Evolutionary conservation across 2,329 filamentous ascomycete species (phyloP), one percentile per base, ranked within the genome.

Genomic region (Beauveria bassiana): DNA sequence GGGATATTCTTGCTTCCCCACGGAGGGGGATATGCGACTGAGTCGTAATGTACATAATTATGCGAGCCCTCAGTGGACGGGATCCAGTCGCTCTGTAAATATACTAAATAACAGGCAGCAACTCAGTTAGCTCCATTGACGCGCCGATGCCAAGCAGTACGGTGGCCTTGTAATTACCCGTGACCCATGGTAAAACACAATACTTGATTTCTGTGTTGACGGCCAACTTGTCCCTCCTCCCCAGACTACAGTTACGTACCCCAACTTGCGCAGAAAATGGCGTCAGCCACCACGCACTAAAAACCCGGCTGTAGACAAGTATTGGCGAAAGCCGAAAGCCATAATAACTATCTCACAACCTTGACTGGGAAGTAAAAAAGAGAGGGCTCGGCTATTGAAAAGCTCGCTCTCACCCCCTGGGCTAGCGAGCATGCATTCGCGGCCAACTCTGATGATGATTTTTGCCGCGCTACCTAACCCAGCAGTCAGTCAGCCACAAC

Each of bases 371-470:
- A 18, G 9, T 9, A 31, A 31, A 31, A 31, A 52, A 52, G 22
- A 52, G 22, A 53, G 26, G n/a, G 40, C 9, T 53, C 49, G 58
- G 58, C 58, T 53, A 60, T 60, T 60, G 58, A 50, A 57, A 9
- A 9, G 46, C 43, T 26, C 40, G 3, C 5, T 16, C n/a, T 16
- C 26, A n/a, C 51, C 51, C 43, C n/a, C 49, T 18, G 18, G 9
- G 24, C 14, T 16, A 22, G 26, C 26, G 24, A 20, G 10, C 42
- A 9, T 31, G 24, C 5, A 16, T 7, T 16, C 42, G 10, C 10
- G 31, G 31, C 31, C 31, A 34, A 34, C 12, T 16, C n/a, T 3
- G 5, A 12, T 8, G 28, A 57, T 22, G 22, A 22, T 22, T 43
- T 52, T 28, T 43, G 46, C 56, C 22, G 34, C 57, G 24, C 47